Conservation (phyloP, 352 stramenopile genomes). For the Globisporangium orthogonon region DNA sequence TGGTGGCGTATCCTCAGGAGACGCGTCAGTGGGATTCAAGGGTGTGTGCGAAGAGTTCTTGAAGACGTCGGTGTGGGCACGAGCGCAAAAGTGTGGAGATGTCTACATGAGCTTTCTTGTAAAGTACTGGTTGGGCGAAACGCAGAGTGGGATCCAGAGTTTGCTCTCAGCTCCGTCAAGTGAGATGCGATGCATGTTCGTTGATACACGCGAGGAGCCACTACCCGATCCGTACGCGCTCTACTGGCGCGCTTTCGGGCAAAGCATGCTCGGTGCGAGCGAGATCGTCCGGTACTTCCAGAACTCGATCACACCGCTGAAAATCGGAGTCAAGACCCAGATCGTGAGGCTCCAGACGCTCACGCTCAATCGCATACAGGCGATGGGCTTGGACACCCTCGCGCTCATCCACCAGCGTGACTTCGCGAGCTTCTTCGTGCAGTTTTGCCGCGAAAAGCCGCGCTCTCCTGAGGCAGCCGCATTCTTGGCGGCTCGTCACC, state of each 20-base stretch:
- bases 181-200: slow-evolving; percentile 63
- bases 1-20: background rate
- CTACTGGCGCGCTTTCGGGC: slow-evolving; percentile 73
- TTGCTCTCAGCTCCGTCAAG: slow-evolving; percentile 37
- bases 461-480: slow-evolving; percentile 23
- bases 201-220: slow-evolving; percentile 7
- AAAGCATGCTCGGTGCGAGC: slow-evolving; percentile 61
- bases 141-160: slow-evolving; percentile 29
- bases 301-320: slow-evolving; percentile 44
- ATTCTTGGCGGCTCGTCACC: slow-evolving; percentile 34
- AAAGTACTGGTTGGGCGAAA: slow-evolving; percentile 56
- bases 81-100: slow-evolving; percentile 43
- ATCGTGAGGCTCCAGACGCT: slow-evolving; percentile 50
- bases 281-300: slow-evolving; percentile 60
- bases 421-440: slow-evolving; percentile 34
- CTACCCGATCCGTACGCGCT: slow-evolving; percentile 17
- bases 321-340: slow-evolving; percentile 37
- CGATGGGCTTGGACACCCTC: slow-evolving; percentile 35
- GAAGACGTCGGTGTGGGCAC: slow-evolving; percentile 41
- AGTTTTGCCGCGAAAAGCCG: slow-evolving; percentile 28
- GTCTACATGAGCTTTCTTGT: slow-evolving; percentile 77
- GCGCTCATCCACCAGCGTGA: slow-evolving; percentile 64
- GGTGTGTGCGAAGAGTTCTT: slow-evolving; percentile 57
- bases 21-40: slow-evolving; percentile 15
- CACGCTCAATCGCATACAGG: slow-evolving; percentile 41